Evolutionary conservation across 495 filamentous ascomycete species (phyloP), one percentile per base, ranked within the genome.

Genomic region (Usnea hakonensis): DNA sequence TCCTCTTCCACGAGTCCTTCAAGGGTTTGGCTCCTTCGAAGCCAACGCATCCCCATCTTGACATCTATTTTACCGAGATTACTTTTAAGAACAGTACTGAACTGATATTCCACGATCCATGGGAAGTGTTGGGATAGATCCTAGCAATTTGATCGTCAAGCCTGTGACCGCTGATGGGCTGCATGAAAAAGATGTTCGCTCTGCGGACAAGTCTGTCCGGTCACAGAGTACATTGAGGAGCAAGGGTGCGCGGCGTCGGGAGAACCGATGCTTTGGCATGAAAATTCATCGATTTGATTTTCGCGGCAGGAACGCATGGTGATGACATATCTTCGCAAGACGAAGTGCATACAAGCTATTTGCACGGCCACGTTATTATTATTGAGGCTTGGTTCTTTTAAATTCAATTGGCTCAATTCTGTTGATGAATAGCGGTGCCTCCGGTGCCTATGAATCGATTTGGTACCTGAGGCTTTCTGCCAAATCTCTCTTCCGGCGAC

Each of bases 351-450:
- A 36, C n/a, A 43, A 61, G 48, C 53, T 57, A 43, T 43, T 23
- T 36, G 59, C 37, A 55, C 55, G 50, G 59, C 59, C 59, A 61
- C 59, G n/a, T n/a, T n/a, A n/a, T n/a, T n/a, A n/a, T n/a, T n/a
- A 55, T 61, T 55, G 37, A 55, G 59, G 59, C 59, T 61, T 61
- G 50, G 53, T 26, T 16, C 17, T 23, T 53, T 41, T 21, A 16
- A 23, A 43, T 44, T n/a, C 30, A 33, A 50, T 59, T 33, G n/a
- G 57, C 32, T 38, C 40, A 21, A 30, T 14, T 6, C 9, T 32
- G 30, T 36, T 36, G 6, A 6, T 32, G 16, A 55, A 61, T 35
- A 37, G 48, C 50, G 23, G 50, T 61, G 59, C 55, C 48, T 36
- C 35, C 36, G 37, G n/a, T n/a, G n/a, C n/a, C n/a, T n/a, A n/a